Evolutionary conservation across 441 rosid genomes (phyloP).

Genomic region (Gossypium lobatum): DNA sequence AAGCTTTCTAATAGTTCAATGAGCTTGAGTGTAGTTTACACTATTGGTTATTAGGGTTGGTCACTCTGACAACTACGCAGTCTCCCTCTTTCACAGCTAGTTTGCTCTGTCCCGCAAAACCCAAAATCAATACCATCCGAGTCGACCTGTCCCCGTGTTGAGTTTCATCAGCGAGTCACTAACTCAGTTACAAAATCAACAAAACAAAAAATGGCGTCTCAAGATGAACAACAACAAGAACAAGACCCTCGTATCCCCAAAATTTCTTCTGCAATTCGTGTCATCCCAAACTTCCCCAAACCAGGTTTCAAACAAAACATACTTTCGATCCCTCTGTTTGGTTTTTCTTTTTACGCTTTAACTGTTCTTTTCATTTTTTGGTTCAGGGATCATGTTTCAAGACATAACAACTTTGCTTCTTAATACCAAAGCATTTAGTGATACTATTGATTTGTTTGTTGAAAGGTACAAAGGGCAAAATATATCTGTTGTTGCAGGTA

Average conservation of each 20-base stretch:
- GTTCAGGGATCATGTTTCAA: conserved; percentile 79
- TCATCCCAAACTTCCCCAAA: conserved; percentile 90
- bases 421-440: conserved; percentile 69
- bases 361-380: conserved; percentile 13
- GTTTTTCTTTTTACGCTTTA: neutral
- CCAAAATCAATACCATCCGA: neutral
- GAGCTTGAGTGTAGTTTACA: no score
- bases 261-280: conserved; percentile 71
- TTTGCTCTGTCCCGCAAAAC: neutral
- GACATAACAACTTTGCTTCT: conserved; percentile 92
- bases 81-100: neutral
- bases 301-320: conserved; percentile 36
- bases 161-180: conserved; percentile 13
- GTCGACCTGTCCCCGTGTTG: neutral
- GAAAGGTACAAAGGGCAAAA: conserved; percentile 70
- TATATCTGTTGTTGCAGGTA: conserved; percentile 92
- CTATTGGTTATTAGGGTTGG: no score
- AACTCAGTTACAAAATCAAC: conserved; percentile 16
- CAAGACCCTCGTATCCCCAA: conserved; percentile 58
- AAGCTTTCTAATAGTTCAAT: no score
- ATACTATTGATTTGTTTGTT: conserved; percentile 86
- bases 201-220: conserved; percentile 43
- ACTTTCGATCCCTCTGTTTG: neutral
- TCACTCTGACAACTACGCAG: neutral
- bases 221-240: conserved; percentile 15